Evolutionary conservation across 208 protist genomes (phyloP), one percentile per base, ranked within the genome.

Genomic region (Leptomonas seymouri): DNA sequence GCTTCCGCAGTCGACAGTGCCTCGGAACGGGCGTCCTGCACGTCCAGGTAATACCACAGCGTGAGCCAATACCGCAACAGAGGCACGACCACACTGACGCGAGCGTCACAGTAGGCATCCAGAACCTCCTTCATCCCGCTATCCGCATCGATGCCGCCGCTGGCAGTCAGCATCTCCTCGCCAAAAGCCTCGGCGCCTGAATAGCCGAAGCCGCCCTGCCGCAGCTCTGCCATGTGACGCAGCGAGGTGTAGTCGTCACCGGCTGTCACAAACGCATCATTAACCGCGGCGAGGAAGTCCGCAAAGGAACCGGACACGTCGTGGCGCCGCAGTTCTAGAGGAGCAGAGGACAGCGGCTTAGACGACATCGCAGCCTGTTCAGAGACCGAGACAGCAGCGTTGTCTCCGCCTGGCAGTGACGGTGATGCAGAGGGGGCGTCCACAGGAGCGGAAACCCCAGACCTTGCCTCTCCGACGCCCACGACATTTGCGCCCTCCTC

Each of bases 201-300:
- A 56, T 80, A 78, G 51, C 77, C 63, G 45, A 77, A 78, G 28
- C 80, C 71, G 51, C 71, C 71, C 14, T 79, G 60, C 56, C 80
- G 84, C 51, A 87, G 65, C 71, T 96, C 91, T 12, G 85, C 71
- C 71, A 96, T 84, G 46, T 89, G 91, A 12, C 88, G 81, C 51
- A 94, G 84, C 9, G 84, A 82, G 14, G 73, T 74, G 44, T 76
- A 86, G 61, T 70, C 56, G 30, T 71, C 64, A 3, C 90, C 68
- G 36, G 75, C 68, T 12, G 58, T 42, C 21, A 84, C 53, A 55
- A 93, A 96, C 49, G 76, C 53, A 27, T 61, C 62, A 71, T 96
- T 94, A 27, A 96, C 78, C 30, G 49, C 8, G 21, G 21, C 51
- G 25, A 91, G 76, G 3, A 72, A 67, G 39, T 74, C 68, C 1